A percentile compares a stretch with the other conserved stretches of the same genome.
Conservation (phyloP, 2,329 filamentous ascomycete genomes). For the Fusarium incarnatum region DNA sequence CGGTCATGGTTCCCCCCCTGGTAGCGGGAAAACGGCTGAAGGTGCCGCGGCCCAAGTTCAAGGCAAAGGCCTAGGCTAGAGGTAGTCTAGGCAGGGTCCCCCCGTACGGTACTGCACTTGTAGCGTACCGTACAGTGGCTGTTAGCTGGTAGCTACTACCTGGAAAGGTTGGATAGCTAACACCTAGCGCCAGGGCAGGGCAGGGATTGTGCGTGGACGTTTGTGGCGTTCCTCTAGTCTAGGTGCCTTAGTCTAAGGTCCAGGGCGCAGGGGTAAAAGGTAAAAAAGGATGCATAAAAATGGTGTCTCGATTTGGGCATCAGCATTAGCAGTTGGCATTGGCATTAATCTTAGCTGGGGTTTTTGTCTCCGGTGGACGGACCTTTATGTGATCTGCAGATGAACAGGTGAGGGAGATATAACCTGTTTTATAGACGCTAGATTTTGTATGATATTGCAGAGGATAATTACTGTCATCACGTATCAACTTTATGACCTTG, state of each 20-base stretch:
- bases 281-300: slow-evolving; percentile 21
- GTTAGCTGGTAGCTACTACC: background rate
- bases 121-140: slow-evolving; percentile 2
- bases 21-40: slow-evolving; percentile 36
- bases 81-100: background rate
- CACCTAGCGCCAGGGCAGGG: slow-evolving; percentile 2
- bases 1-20: slow-evolving; percentile 24
- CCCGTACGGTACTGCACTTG: background rate
- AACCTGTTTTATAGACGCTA: slow-evolving; percentile 11
- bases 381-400: slow-evolving; percentile 31
- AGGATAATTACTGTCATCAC: background rate
- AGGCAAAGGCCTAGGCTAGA: background rate
- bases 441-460: background rate
- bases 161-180: slow-evolving; percentile 7
- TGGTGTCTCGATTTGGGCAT: slow-evolving; percentile 9
- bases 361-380: slow-evolving; percentile 27
- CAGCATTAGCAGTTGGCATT: slow-evolving; percentile 5
- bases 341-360: slow-evolving; percentile 1
- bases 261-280: slow-evolving; percentile 25
- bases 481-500: background rate
- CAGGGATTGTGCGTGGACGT: slow-evolving; percentile 20
- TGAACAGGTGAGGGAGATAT: slow-evolving; percentile 1
- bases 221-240: slow-evolving; percentile 28
- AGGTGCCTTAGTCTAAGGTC: background rate
- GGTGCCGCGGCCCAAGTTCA: slow-evolving; percentile 34